These are phyloP conservation scores for Macaranga tanarius DNA, from an alignment of 441 rosid genomes.

Conservation along the genomic window DNA sequence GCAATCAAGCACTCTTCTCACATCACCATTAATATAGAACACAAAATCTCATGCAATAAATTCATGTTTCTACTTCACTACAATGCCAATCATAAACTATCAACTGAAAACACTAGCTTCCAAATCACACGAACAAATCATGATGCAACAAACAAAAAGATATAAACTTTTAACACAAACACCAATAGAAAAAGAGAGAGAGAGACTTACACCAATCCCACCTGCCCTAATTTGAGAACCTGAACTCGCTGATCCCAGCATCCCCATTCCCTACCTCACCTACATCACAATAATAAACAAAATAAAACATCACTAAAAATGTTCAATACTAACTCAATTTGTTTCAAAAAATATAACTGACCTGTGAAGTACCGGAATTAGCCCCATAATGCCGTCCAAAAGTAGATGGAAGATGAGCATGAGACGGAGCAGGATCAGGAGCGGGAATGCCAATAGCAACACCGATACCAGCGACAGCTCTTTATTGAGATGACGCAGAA, in stretches of 20 bases:
- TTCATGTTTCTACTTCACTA: background rate
- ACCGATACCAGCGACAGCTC: slow-evolving; percentile 34
- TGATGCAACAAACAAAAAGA: background rate
- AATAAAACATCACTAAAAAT: background rate
- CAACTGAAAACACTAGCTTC: background rate
- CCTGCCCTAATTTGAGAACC: slow-evolving; percentile 65
- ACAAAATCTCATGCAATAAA: background rate
- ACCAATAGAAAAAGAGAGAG: slow-evolving; percentile 11
- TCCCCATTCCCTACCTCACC: slow-evolving; percentile 64
- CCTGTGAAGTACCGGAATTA: slow-evolving; percentile 40
- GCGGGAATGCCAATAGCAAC: slow-evolving; percentile 76
- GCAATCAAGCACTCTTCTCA: background rate
- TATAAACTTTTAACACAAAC: background rate
- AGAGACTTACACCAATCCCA: slow-evolving; percentile 65
- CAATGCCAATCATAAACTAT: background rate
- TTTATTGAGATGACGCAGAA: slow-evolving; percentile 34
- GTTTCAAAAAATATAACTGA: slow-evolving; percentile 8
- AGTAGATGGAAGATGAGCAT: slow-evolving; percentile 44
- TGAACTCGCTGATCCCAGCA: slow-evolving; percentile 60
- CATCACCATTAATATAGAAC: background rate
- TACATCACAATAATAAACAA: slow-evolving; percentile 22
- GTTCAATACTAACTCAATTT: background rate
- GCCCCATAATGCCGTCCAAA: slow-evolving; percentile 63
- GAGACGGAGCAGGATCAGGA: slow-evolving; percentile 41
- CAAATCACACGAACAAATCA: background rate